Conservation (phyloP, 208 protist genomes). For the Balamuthia mandrillaris region DNA sequence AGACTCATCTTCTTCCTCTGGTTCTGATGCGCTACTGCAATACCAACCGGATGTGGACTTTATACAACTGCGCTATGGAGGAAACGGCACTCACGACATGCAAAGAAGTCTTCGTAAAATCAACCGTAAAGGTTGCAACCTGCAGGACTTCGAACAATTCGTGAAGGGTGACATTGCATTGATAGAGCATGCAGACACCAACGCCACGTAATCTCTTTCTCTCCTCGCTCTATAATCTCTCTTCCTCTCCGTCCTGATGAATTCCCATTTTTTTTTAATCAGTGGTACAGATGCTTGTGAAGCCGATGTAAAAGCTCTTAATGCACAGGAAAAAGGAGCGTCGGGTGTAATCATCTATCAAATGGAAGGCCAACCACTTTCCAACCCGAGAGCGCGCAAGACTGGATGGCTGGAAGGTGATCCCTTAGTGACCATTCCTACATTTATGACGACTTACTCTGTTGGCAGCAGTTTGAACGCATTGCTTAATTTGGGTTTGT, state of each 20-base stretch:
- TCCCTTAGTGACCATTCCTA: not conserved
- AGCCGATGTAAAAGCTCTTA: too few species aligned
- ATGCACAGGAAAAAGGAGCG: too few species aligned
- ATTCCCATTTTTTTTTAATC: not conserved
- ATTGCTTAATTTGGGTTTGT: not conserved
- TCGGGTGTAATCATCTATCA: too few species aligned
- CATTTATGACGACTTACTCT: not conserved
- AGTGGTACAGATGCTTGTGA: too few species aligned
- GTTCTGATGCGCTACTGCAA: not conserved
- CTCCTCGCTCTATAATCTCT: not conserved
- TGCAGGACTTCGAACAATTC: not conserved
- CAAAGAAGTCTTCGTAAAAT: not conserved
- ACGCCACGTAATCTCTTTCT: not conserved
- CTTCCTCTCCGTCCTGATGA: not conserved
- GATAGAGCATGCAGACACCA: not conserved
- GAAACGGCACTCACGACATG: not conserved
- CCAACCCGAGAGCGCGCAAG: too few species aligned
- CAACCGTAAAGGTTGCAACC: not conserved
- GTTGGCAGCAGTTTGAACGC: not conserved
- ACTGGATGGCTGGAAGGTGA: too few species aligned
- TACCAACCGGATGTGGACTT: not conserved
- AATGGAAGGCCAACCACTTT: too few species aligned
- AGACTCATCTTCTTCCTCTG: not conserved
- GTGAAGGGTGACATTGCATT: not conserved
- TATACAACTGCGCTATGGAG: not conserved